phyloP scores from a whole-genome alignment of 495 filamentous ascomycete species.

The Neohortaea acidophila region DNA sequence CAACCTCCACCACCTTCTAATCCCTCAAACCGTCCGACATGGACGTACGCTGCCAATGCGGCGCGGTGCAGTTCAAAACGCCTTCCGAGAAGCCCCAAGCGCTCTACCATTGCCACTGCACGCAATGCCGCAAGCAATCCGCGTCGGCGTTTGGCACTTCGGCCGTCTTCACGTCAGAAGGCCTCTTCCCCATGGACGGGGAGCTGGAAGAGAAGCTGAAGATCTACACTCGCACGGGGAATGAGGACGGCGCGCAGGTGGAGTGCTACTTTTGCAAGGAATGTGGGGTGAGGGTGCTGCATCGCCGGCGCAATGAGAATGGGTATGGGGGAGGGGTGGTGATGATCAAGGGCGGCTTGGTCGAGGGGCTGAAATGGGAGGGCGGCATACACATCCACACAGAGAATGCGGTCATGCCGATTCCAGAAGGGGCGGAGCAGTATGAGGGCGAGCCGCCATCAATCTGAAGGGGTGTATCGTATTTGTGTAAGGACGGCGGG shows the following conservation, averaged over 20 bases:
- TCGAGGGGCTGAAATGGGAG: conserved; percentile 18
- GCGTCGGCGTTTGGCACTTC: background rate
- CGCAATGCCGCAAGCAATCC: conserved; percentile 1
- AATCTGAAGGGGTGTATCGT: background rate
- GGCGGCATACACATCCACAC: conserved; percentile 13
- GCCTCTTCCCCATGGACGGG: background rate
- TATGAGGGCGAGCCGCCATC: background rate
- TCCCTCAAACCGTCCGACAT: no score
- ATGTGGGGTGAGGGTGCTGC: conserved; percentile 17
- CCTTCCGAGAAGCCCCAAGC: background rate
- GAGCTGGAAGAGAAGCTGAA: background rate
- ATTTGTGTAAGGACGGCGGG: background rate
- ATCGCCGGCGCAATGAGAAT: conserved; percentile 1
- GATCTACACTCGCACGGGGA: background rate
- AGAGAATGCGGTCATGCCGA: conserved; percentile 15
- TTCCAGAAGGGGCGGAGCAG: conserved; percentile 17
- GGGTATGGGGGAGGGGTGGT: conserved; percentile 8
- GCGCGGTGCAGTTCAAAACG: background rate
- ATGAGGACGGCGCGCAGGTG: background rate
- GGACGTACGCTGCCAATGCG: conserved; percentile 2
- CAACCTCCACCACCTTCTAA: no score
- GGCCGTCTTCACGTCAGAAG: conserved; percentile 1
- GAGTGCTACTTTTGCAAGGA: conserved; percentile 20
- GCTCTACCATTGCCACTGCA: conserved; percentile 2
- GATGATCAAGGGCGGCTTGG: conserved; percentile 16